phyloP scores from a whole-genome alignment of 1,284 basidiomycete species.

The Bondarzewia mesenterica region DNA sequence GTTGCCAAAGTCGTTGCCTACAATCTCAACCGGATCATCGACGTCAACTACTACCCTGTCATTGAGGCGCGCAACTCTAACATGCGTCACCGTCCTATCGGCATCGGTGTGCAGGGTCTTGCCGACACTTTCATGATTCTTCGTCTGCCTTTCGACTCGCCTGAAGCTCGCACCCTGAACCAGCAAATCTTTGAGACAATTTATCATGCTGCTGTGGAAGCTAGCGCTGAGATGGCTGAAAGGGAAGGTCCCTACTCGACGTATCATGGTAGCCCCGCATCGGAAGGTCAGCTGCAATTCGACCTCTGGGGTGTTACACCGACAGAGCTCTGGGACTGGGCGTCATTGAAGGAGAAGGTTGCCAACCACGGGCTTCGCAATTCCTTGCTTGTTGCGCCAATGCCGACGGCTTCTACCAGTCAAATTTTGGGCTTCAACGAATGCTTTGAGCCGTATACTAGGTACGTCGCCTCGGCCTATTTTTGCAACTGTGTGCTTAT shows the following conservation, averaged over 20 bases:
- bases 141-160: slow-evolving; percentile 92
- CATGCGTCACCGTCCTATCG: slow-evolving; percentile 97
- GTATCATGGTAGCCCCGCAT: slow-evolving; percentile 87
- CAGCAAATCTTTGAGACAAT: slow-evolving; percentile 99
- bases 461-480: slow-evolving; percentile 32
- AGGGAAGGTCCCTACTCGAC: slow-evolving; percentile 85
- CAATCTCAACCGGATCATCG: slow-evolving; percentile 95
- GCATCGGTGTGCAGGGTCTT: slow-evolving; percentile 96
- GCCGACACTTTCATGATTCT: slow-evolving; percentile 99
- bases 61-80: slow-evolving; percentile 89
- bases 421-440: slow-evolving; percentile 99
- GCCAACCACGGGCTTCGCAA: slow-evolving; percentile 85
- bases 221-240: slow-evolving; percentile 85
- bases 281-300: slow-evolving; percentile 85
- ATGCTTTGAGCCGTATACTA: slow-evolving; percentile 96
- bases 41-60: slow-evolving; percentile 92
- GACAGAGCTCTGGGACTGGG: slow-evolving; percentile 95
- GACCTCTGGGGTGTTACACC: slow-evolving; percentile 96
- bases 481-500: slow-evolving; percentile 9
- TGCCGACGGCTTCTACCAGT: slow-evolving; percentile 98
- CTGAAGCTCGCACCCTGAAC: slow-evolving; percentile 84
- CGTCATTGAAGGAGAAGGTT: slow-evolving; percentile 81
- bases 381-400: slow-evolving; percentile 92
- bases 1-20: slow-evolving; percentile 88
- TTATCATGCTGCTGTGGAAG: slow-evolving; percentile 93